Evolutionary conservation across 192 early-diverging fungal species (phyloP), one percentile per base, ranked within the genome.

Genomic region (Pilobolus umbonatus): DNA sequence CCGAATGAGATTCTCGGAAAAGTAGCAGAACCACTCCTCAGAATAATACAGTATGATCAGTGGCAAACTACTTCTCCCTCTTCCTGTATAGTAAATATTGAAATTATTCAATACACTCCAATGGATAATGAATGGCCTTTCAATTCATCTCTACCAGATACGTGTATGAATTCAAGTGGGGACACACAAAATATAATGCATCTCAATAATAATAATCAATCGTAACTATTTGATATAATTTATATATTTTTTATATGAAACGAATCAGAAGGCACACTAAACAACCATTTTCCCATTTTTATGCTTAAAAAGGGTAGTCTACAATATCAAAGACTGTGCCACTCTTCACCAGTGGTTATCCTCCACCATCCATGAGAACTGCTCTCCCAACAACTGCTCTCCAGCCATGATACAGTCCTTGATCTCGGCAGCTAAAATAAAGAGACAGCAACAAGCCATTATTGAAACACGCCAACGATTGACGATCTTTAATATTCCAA

Each of bases 391-490:
- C 14, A 42, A 42, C 14, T 17, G 19, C 21, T 35, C 60, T 21
- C 54, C 10, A 12, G 36, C 9, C 2, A 61, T 61, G 5, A 29
- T 32, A 2, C 47, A 52, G 25, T n/a, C 49, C 21, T 52, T 52
- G 28, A 50, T 22, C 28, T n/a, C 48, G 11, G 48, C 60, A 17
- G n/a, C 21, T 14, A 50, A 24, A 17, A 19, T 61, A 14, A 52
- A 58, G 29, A 48, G 35, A 45, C 64, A 65, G 31, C 64, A 65
- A 53, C 56, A 59, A 28, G 64, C 64, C 1, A 65, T 65, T 51
- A 65, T 65, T 35, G 64, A 57, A 51, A 45, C 55, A 26, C 55
- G 64, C n/a, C 55, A 57, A 59, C 28, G 52, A 3, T 22, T 12
- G 38, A 22, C 35, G 17, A 6, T 35, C 15, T 54, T 54, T 54